Base-by-base conservation (phyloP, 768 basidiomycete genomes). In the Wakefieldia striispora region DNA sequence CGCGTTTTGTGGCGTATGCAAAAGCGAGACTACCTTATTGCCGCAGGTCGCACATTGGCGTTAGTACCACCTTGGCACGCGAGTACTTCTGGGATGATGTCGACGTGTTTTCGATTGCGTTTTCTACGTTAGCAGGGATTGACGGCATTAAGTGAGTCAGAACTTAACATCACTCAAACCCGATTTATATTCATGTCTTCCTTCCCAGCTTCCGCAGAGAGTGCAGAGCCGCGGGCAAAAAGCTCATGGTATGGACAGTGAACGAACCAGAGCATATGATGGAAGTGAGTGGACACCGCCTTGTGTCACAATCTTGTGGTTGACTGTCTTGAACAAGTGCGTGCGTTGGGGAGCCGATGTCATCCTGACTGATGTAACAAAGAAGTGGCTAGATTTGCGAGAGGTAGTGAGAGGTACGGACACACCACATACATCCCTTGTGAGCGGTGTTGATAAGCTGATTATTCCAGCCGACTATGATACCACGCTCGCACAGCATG, bases 241-340 rank as follows among this genome's bases (percentile, higher is more conserved):
- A 78, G 57, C 58, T 98, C 48, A 86, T 95, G 80, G 91, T 93
- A 3, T 97, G 95, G 97, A 99, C 97, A 0, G 95, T 98, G 23
- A 99, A 99, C 62, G 78, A 85, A 40, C 83, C 83, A 10, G 82
- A 82, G 46, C 84, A 92, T 62, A 92, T 93, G 91, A 88, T 91
- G 79, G 90, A 93, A 82, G 89, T 84, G 24, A 37, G 81, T 67
- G 6, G 26, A 43, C 43, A 23, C 23, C 27, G 20, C 39, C 20
- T 47, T 19, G 9, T 43, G 8, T 12, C 21, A 33, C 24, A 16
- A 27, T 45, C 19, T 20, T 2, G 47, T 29, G 33, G 29, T 52
- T 46, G 16, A 50, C 45, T 43, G 38, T 50, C 29, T 14, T 37
- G 45, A 29, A 47, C 35, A 40, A 89, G 87, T 87, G 85, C 37